Evolutionary conservation across 352 stramenopile genomes (phyloP).

Genomic region (Pythium brassicae): DNA sequence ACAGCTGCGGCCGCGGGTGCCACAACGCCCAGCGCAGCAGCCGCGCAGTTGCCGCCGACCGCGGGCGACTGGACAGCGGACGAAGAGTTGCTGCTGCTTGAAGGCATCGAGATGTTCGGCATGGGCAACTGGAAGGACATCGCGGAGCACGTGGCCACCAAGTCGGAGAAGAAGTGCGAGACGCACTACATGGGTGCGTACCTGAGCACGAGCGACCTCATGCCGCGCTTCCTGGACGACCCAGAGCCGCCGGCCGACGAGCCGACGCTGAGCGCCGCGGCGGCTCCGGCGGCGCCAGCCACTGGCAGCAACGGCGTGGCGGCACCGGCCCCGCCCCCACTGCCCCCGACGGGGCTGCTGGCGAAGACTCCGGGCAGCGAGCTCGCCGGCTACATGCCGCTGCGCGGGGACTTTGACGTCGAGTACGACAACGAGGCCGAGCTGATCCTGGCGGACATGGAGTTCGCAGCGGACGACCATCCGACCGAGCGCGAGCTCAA

Average conservation of each 20-base stretch:
- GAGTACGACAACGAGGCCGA: slow-evolving; percentile 98
- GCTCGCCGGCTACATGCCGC: slow-evolving; percentile 94
- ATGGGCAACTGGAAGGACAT: slow-evolving; percentile 97
- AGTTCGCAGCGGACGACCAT: slow-evolving; percentile 89
- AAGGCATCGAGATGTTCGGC: slow-evolving; percentile 94
- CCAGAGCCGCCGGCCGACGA: slow-evolving; percentile 23
- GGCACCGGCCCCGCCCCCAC: neutral
- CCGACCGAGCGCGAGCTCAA: slow-evolving; percentile 92
- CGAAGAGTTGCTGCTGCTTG: slow-evolving; percentile 95
- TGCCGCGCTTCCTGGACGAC: slow-evolving; percentile 64
- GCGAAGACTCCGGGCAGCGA: slow-evolving; percentile 21
- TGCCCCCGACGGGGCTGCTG: slow-evolving; percentile 14
- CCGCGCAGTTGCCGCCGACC: slow-evolving; percentile 4
- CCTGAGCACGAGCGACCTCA: slow-evolving; percentile 48
- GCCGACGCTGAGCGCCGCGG: slow-evolving; percentile 11
- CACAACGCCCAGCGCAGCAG: neutral
- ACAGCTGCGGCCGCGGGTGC: slow-evolving; percentile 4
- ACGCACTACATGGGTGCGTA: slow-evolving; percentile 86
- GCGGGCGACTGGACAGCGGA: slow-evolving; percentile 88
- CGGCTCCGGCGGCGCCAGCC: slow-evolving; percentile 12
- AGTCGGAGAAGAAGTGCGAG: slow-evolving; percentile 87
- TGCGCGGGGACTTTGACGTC: slow-evolving; percentile 96
- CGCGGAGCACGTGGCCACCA: slow-evolving; percentile 78
- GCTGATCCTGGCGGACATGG: slow-evolving; percentile 95
- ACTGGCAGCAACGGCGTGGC: neutral